A percentile compares a stretch with the other conserved stretches of the same genome.
Conservation (phyloP, 352 stramenopile species). For the Aphanomyces euteiches region DNA sequence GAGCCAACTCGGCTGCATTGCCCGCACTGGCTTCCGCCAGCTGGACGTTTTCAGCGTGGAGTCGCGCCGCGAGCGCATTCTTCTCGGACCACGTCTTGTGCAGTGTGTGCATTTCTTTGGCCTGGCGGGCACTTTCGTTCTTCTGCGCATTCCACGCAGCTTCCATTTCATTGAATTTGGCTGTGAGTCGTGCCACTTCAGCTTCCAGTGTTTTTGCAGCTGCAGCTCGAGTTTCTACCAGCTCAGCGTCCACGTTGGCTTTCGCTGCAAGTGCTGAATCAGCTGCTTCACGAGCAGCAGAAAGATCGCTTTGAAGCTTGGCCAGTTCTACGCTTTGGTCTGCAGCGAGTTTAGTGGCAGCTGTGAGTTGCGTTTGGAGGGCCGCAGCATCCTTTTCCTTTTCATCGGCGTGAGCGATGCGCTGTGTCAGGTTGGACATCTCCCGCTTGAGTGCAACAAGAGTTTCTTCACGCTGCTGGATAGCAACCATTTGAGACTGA, state of each 20-base stretch:
- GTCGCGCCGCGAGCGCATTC: conserved; percentile 68
- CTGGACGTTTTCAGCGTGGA: conserved; percentile 82
- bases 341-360: conserved; percentile 51
- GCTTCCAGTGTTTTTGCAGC: conserved; percentile 33
- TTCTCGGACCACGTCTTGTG: conserved; percentile 82
- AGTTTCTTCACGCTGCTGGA: conserved; percentile 22
- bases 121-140: background rate
- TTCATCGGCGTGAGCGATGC: conserved; percentile 40
- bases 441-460: conserved; percentile 31
- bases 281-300: conserved; percentile 9
- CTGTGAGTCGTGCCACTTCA: conserved; percentile 37
- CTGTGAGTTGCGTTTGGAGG: conserved; percentile 51
- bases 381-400: conserved; percentile 58
- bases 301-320: conserved; percentile 57
- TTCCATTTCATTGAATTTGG: conserved; percentile 47
- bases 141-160: conserved; percentile 50
- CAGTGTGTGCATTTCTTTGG: conserved; percentile 56
- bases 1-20: conserved; percentile 20
- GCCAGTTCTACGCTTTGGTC: conserved; percentile 48
- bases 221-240: background rate
- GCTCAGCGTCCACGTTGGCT: conserved; percentile 14
- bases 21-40: conserved; percentile 15
- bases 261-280: conserved; percentile 17
- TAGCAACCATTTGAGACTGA: conserved; percentile 7
- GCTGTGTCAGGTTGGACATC: conserved; percentile 36